A percentile compares a stretch with the other conserved stretches of the same genome.
These are phyloP conservation scores for Arthrobotrys entomopaga DNA, from an alignment of 2,329 filamentous ascomycete genomes.

Conservation along the genomic window DNA sequence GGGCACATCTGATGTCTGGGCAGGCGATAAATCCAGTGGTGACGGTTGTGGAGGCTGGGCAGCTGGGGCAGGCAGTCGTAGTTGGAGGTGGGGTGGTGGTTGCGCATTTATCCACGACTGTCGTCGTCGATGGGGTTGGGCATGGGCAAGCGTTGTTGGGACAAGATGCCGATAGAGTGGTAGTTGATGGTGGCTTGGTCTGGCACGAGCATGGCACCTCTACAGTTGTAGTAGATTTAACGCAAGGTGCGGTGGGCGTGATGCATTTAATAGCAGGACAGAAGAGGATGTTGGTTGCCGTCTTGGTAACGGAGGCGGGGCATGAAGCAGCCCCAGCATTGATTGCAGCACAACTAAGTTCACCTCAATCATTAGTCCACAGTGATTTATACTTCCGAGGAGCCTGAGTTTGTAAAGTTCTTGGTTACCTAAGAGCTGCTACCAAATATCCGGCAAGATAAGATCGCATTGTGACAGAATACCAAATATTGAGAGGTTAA, in stretches of 20 bases:
- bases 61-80: slow-evolving; percentile 23
- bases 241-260: slow-evolving; percentile 25
- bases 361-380: not conserved
- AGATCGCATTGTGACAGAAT: not conserved
- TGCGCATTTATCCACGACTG: slow-evolving; percentile 7
- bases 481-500: not conserved
- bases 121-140: slow-evolving; percentile 19
- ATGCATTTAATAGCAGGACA: slow-evolving; percentile 41
- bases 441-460: slow-evolving; percentile 1
- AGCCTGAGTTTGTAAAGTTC: not conserved
- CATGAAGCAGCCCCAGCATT: slow-evolving; percentile 6
- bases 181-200: slow-evolving; percentile 36
- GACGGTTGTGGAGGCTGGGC: slow-evolving; percentile 30
- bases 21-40: slow-evolving; percentile 38
- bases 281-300: slow-evolving; percentile 25
- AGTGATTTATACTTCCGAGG: not conserved
- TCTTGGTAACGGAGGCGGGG: slow-evolving; percentile 30
- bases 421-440: slow-evolving; percentile 7
- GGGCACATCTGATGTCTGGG: slow-evolving; percentile 20
- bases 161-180: slow-evolving; percentile 30
- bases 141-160: slow-evolving; percentile 33
- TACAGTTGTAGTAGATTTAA: slow-evolving; percentile 18
- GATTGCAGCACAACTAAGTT: not conserved
- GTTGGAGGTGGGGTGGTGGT: slow-evolving; percentile 12
- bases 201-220: slow-evolving; percentile 37